Percentiles rank a stretch among this genome's conserved stretches.
phyloP scores from a whole-genome alignment of 2,329 filamentous ascomycete species.

The Tympanopsis confertula region DNA sequence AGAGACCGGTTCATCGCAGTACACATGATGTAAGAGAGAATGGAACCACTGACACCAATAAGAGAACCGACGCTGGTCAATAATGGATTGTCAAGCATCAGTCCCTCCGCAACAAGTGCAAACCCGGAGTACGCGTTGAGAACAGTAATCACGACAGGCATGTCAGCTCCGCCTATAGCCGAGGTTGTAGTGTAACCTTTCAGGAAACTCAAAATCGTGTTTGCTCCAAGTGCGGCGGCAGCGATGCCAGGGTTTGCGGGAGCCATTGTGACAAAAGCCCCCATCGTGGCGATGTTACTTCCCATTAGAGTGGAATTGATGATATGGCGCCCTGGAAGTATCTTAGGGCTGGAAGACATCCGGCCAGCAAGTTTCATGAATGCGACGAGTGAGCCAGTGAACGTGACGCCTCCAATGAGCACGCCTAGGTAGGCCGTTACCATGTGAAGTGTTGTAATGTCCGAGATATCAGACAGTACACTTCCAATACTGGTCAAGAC shows the following conservation, averaged over 20 bases:
- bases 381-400: conserved; percentile 81
- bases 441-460: conserved; percentile 68
- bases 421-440: conserved; percentile 80
- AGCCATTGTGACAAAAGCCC: conserved; percentile 70
- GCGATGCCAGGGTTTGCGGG: conserved; percentile 70
- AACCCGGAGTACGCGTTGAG: conserved; percentile 87
- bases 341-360: conserved; percentile 68
- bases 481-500: conserved; percentile 82
- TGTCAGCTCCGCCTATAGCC: conserved; percentile 84
- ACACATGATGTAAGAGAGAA: conserved; percentile 78
- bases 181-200: conserved; percentile 83
- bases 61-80: conserved; percentile 76
- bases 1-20: conserved; percentile 84
- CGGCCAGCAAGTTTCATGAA: conserved; percentile 76
- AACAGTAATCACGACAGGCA: conserved; percentile 85
- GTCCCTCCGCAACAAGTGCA: conserved; percentile 76
- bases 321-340: conserved; percentile 62
- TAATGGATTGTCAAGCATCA: conserved; percentile 82
- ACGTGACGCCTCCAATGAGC: conserved; percentile 77
- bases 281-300: conserved; percentile 72
- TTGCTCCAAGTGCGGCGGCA: conserved; percentile 65
- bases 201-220: conserved; percentile 66
- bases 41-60: conserved; percentile 80
- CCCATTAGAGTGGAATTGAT: conserved; percentile 67
- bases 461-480: conserved; percentile 61